Base-by-base conservation (phyloP, 345 rosid genomes). In the Eucalyptus guilfoylei region DNA sequence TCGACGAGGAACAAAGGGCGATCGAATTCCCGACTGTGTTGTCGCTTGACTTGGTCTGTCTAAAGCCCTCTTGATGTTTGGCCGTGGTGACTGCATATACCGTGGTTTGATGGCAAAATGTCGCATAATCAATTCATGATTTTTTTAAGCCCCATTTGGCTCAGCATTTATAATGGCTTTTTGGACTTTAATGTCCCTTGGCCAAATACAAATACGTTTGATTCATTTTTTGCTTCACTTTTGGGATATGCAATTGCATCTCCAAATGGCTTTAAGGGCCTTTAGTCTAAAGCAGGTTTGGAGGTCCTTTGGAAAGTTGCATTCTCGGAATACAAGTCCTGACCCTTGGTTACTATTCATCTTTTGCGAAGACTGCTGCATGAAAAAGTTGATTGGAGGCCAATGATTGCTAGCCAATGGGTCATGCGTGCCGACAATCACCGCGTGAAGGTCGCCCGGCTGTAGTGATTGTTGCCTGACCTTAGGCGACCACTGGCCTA, bases 331-430 rank as follows among this genome's bases (percentile, higher is more conserved):
- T 52, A 2, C 26, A 52, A 52, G 11, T 52, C 26, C 0, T 52
- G 1, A 0, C 5, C 58, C 5, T 52, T 52, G 58, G 11, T 52
- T 52, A 19, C 11, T 19, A 52, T 52, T 52, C 26, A 52, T 52
- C 11, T 52, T 52, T 0, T 3, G 1, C 0, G 0, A 52, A 52
- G 24, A 19, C 0, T 0, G 1, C 4, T 0, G 0, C 58, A 19
- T 0, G 4, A 0, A 52, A 52, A 52, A 52, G 24, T 1, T 0
- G 9, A 52, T 52, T 0, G 0, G 11, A 52, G 58, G 26, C 1
- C 0, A 0, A 52, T 0, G 0, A 52, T 52, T 2, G 2, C 24
- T 3, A 50, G 55, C 55, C 55, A 50, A 17, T 1, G 9, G 23
- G 4, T 17, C 55, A 0, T 1, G 9, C 0, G 24, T 17, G 23